These are phyloP conservation scores for Teunomyces pallodes DNA, from an alignment of 805 yeast species.

Conservation along the genomic window DNA sequence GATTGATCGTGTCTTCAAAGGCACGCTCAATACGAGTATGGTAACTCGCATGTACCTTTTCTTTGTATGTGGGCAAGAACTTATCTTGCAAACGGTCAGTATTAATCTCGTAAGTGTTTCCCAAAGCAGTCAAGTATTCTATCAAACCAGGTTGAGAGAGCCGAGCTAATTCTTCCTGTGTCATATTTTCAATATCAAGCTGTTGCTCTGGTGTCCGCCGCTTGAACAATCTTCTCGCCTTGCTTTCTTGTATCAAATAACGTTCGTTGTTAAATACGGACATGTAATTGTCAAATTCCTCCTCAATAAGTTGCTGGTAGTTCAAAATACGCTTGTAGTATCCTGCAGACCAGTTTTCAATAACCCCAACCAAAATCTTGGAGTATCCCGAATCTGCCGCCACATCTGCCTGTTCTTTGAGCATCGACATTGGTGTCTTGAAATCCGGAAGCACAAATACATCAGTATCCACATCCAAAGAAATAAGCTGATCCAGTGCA, in stretches of 20 bases:
- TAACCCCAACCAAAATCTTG: conserved; percentile 72
- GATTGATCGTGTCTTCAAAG: conserved; percentile 48
- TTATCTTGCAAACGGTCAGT: conserved; percentile 61
- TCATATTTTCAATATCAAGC: conserved; percentile 38
- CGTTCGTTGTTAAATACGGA: conserved; percentile 39
- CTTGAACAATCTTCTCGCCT: conserved; percentile 35
- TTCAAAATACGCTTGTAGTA: conserved; percentile 58
- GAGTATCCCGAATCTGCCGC: conserved; percentile 85
- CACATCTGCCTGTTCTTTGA: conserved; percentile 85
- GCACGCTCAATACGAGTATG: conserved; percentile 34
- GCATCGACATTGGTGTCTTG: conserved; percentile 74
- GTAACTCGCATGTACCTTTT: conserved; percentile 50
- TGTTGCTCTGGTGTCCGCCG: conserved; percentile 9
- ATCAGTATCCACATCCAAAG: conserved; percentile 40
- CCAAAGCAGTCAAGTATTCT: conserved; percentile 79
- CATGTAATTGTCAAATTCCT: conserved; percentile 40
- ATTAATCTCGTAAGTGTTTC: conserved; percentile 82
- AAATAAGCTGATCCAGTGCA: conserved; percentile 30
- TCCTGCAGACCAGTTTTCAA: conserved; percentile 64
- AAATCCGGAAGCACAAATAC: conserved; percentile 71
- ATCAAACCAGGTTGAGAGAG: conserved; percentile 63
- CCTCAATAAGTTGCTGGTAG: conserved; percentile 57
- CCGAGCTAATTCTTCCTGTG: conserved; percentile 34
- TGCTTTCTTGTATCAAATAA: conserved; percentile 43
- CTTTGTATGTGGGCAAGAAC: conserved; percentile 62